Evolutionary conservation across 202 grass and related monocot genomes (phyloP), one percentile per base, ranked within the genome.

Genomic region (Dendrocalamus latiflorus): DNA sequence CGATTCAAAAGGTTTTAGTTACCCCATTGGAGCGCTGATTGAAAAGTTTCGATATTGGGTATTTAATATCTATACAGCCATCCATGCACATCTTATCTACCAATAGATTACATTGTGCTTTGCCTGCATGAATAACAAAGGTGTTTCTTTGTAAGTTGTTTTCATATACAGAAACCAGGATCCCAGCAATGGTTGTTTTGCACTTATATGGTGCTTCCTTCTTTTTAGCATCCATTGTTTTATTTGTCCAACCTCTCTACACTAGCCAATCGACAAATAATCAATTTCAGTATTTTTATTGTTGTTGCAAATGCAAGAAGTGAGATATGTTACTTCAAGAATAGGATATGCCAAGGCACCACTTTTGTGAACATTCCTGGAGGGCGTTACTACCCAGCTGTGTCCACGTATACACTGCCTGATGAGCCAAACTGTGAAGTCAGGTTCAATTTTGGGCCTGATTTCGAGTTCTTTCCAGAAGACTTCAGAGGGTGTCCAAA

Each of bases 281-380:
- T 70, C n/a, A 24, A 24, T 16, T 65, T 62, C 70, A 22, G 62
- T n/a, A n/a, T n/a, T n/a, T n/a, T n/a, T n/a, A 69, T n/a, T 61
- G n/a, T n/a, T 84, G 15, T 81, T 77, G 76, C 34, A 58, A 63
- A 75, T 93, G 65, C 89, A 98, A 91, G 85, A 59, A 98, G 95
- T 65, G 89, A 95, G 85, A 93, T 98, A 79, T 83, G 88, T 51
- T 98, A 89, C 84, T 95, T 95, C 89, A 98, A 90, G 80, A 98
- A 98, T 12, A 91, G 89, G 34, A 82, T 74, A 71, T 93, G 87
- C 72, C 91, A 95, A 74, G 95, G 93, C 62, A 85, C 83, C 30
- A 93, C 91, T 39, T 98, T 98, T 64, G 75, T 76, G 20, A 85
- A 98, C 48, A 69, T 98, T 65, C 94, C 94, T 80, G n/a, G 95